Evolutionary conservation across 2,329 filamentous ascomycete genomes (phyloP).

Genomic region (Metarhizium album): DNA sequence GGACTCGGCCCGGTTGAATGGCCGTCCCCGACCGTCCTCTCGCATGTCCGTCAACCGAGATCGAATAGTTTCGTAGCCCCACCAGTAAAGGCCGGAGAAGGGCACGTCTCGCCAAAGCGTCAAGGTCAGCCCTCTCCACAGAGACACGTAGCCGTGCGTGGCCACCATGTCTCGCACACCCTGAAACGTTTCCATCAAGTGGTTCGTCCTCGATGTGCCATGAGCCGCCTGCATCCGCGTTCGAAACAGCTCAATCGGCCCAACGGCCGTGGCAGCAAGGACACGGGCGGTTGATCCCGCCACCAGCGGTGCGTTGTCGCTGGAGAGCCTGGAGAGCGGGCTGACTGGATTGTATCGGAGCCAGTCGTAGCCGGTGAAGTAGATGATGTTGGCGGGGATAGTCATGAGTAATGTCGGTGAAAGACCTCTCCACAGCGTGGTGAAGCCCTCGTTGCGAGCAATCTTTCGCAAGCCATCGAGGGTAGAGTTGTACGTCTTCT

Average conservation of each 20-base stretch:
- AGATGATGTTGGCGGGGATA: constrained; percentile 92
- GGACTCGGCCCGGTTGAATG: constrained; percentile 23
- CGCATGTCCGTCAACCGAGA: constrained; percentile 60
- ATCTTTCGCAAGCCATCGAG: constrained; percentile 91
- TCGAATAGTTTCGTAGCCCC: constrained; percentile 83
- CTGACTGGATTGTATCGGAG: constrained; percentile 63
- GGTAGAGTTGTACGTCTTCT: constrained; percentile 78
- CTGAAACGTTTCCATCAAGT: constrained; percentile 68
- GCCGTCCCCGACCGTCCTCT: constrained; percentile 35
- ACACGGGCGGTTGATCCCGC: constrained; percentile 71
- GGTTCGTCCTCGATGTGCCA: constrained; percentile 46
- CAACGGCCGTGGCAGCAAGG: constrained; percentile 71
- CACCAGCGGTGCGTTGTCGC: constrained; percentile 67
- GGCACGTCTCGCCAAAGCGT: constrained; percentile 96
- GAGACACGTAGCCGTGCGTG: constrained; percentile 61
- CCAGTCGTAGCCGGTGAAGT: constrained; percentile 98
- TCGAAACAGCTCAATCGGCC: constrained; percentile 86
- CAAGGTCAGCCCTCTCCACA: constrained; percentile 84
- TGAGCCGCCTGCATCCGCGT: constrained; percentile 80
- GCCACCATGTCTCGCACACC: constrained; percentile 72
- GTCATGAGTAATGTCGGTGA: constrained; percentile 94
- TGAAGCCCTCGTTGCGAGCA: constrained; percentile 78
- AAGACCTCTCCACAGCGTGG: constrained; percentile 82
- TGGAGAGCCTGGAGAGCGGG: constrained; percentile 55
- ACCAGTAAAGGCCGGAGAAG: constrained; percentile 97